Evolutionary conservation across 352 stramenopile genomes (phyloP).

Genomic region (Pythium brachiatum): DNA sequence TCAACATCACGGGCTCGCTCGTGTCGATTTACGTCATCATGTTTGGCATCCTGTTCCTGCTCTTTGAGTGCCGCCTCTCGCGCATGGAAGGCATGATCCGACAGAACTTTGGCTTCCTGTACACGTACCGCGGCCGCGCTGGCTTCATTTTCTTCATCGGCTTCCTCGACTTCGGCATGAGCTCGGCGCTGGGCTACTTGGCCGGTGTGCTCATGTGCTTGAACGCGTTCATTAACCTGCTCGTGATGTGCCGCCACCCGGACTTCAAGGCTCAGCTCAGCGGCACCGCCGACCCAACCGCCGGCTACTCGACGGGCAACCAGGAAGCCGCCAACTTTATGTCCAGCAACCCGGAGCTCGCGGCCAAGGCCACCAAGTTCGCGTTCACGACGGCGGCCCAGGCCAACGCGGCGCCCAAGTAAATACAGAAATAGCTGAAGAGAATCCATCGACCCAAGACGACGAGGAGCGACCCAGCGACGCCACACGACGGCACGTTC

Average conservation of each 20-base stretch:
- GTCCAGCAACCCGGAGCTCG: slow-evolving; percentile 74
- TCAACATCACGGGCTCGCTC: slow-evolving; percentile 87
- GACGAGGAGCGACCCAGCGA: neutral
- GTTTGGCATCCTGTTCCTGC: slow-evolving; percentile 83
- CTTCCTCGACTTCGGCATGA: slow-evolving; percentile 87
- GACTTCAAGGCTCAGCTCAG: slow-evolving; percentile 82
- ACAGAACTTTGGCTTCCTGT: slow-evolving; percentile 85
- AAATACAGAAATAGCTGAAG: neutral
- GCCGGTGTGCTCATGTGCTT: slow-evolving; percentile 81
- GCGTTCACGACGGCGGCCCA: slow-evolving; percentile 56
- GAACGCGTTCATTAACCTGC: slow-evolving; percentile 85
- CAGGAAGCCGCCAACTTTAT: slow-evolving; percentile 82
- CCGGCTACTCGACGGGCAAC: slow-evolving; percentile 77
- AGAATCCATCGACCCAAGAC: neutral
- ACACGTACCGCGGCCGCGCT: slow-evolving; percentile 84
- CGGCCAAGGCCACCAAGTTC: slow-evolving; percentile 75
- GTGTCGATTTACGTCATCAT: slow-evolving; percentile 90
- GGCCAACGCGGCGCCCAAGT: slow-evolving; percentile 22
- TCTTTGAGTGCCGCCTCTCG: slow-evolving; percentile 87
- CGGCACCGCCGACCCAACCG: slow-evolving; percentile 68
- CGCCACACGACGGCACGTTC: neutral
- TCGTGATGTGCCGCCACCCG: slow-evolving; percentile 86
- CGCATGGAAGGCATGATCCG: slow-evolving; percentile 83
- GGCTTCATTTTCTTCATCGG: slow-evolving; percentile 90
- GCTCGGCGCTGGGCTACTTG: slow-evolving; percentile 69